Base-by-base conservation (phyloP, 2,329 filamentous ascomycete genomes). In the Exophiala oligosperma region DNA sequence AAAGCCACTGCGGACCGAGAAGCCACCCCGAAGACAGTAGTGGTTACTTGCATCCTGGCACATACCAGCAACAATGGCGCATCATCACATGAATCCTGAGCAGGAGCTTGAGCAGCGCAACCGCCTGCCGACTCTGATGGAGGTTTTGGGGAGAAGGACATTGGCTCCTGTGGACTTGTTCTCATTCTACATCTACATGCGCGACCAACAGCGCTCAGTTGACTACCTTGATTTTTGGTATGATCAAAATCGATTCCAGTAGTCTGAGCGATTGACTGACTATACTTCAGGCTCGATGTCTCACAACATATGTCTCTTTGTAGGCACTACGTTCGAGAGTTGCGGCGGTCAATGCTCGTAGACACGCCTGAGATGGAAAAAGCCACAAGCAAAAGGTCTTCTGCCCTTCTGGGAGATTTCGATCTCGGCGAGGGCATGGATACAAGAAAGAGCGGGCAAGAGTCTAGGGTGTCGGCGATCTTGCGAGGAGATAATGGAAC, bases 171-270 rank as follows among this genome's bases (percentile, higher is more conserved):
- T 99, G 57, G 95, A 99, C 71, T 81, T 99, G 9, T 99, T 96
- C 75, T 97, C 92, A 1, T 99, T 99, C 79, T 99, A 99, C 77
- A 99, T 99, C 69, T 99, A 96, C 77, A 99, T 99, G 94, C 86
- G 94, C 69, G 95, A 99, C 74, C 92, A 97, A 76, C 94, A 99
- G 75, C 87, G 92, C 73, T 97, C 93, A 6, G 94, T 99, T 11
- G 94, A 99, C 71, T 99, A 99, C 70, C 80, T 99, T 43, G 94
- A 99, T 73, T 99, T 99, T 76, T 99, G 95, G 94, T 97, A 79
- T 58, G 85, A 72, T 48, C 32, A 11, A 11, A n/a, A 8, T 7
- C 28, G n/a, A 17, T n/a, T 17, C 11, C 3, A 21, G 6, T 12
- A 26, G n/a, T 11, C 14, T 12, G 11, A 7, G 8, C 4, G 32